phyloP scores from a whole-genome alignment of 2,329 filamentous ascomycete species.

The Pseudogymnoascus sp. region DNA sequence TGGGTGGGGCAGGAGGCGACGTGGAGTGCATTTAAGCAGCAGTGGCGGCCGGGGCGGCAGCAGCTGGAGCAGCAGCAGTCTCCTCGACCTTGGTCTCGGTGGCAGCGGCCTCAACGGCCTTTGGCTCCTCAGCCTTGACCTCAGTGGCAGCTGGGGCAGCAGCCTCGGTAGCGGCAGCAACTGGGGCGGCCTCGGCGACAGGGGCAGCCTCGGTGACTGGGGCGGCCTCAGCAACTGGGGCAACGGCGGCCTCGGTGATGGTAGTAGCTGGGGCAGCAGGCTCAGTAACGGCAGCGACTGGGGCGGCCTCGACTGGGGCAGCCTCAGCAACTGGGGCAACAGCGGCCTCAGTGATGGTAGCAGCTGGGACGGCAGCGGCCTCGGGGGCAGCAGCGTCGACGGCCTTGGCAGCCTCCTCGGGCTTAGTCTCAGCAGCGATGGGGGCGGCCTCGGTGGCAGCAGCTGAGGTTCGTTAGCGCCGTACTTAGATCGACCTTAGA shows the following conservation, averaged over 20 bases:
- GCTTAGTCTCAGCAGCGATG: background rate
- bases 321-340: background rate
- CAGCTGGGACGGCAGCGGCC: slow-evolving; percentile 1
- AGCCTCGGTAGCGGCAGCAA: slow-evolving; percentile 9
- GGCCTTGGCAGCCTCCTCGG: background rate
- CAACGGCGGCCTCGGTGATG: background rate
- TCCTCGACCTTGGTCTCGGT: slow-evolving; percentile 16
- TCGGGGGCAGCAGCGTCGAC: background rate
- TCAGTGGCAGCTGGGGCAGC: slow-evolving; percentile 12
- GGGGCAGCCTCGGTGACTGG: slow-evolving; percentile 5
- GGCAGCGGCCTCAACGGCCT: slow-evolving; percentile 10
- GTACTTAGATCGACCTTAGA: background rate
- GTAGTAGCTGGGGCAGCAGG: slow-evolving; percentile 6
- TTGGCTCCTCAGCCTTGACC: background rate
- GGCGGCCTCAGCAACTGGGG: too few species aligned
- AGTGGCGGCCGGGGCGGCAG: slow-evolving; percentile 14
- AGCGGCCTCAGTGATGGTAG: slow-evolving; percentile 15
- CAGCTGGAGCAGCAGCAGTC: background rate
- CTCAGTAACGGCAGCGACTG: slow-evolving; percentile 13
- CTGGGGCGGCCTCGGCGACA: background rate
- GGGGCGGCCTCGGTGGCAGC: background rate
- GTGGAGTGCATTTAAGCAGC: slow-evolving; percentile 6
- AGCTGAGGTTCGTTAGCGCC: slow-evolving; percentile 2
- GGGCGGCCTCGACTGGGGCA: background rate
- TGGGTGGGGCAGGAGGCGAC: background rate